Conservation (phyloP, 2,329 filamentous ascomycete genomes). For the Gremmenia infestans region DNA sequence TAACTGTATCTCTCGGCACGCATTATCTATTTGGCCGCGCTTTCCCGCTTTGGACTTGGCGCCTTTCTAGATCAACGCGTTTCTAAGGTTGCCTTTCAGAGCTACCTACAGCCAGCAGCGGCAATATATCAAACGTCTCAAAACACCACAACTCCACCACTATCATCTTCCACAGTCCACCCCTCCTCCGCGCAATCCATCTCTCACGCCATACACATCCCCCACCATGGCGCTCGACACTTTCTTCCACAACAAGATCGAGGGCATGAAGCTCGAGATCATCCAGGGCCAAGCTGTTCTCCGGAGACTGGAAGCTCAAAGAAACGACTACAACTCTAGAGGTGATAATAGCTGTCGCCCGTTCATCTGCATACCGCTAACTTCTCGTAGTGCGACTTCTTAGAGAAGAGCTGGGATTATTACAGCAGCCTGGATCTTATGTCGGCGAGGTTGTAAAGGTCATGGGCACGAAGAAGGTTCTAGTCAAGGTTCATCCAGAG, state of each 20-base stretch:
- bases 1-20: no score
- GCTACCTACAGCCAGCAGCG: no score
- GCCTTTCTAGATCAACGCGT: no score
- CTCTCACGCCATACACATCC: neutral
- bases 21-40: no score
- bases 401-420: slow-evolving; percentile 87
- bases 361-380: slow-evolving; percentile 16
- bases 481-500: slow-evolving; percentile 98
- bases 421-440: slow-evolving; percentile 97
- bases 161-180: neutral
- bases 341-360: slow-evolving; percentile 24
- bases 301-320: slow-evolving; percentile 90
- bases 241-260: slow-evolving; percentile 99
- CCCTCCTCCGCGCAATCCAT: neutral
- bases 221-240: slow-evolving; percentile 93
- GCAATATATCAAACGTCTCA: no score
- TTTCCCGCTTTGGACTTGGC: no score
- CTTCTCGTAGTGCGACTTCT: slow-evolving; percentile 66
- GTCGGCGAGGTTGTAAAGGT: slow-evolving; percentile 99
- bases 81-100: no score
- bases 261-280: slow-evolving; percentile 99
- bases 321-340: slow-evolving; percentile 98
- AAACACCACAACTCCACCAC: neutral
- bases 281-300: slow-evolving; percentile 96
- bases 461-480: slow-evolving; percentile 98